Conservation (phyloP, 2,329 filamentous ascomycete species). For the Ophiostoma australiae region DNA sequence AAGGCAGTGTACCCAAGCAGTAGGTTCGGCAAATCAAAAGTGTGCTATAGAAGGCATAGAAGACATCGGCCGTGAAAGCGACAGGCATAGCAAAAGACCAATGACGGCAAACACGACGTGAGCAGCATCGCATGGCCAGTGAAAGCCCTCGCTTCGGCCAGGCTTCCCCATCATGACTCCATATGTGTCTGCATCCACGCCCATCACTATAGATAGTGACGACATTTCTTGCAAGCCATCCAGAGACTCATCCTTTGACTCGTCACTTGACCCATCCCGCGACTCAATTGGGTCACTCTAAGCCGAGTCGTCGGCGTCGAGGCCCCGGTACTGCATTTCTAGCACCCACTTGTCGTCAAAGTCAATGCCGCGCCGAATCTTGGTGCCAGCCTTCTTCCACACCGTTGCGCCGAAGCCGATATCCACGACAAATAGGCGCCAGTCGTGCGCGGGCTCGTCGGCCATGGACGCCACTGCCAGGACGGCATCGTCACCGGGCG, state of each 20-base stretch:
- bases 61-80: background rate
- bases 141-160: background rate
- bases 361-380: constrained; percentile 76
- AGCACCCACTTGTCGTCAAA: constrained; percentile 86
- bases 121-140: background rate
- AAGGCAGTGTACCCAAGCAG: background rate
- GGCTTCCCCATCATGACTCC: background rate
- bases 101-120: background rate
- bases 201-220: too few relatives aligned
- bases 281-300: background rate
- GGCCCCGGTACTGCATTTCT: constrained; percentile 47
- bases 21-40: background rate
- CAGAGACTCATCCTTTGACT: background rate
- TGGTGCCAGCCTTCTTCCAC: constrained; percentile 78
- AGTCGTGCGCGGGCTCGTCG: constrained; percentile 49
- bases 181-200: too few relatives aligned
- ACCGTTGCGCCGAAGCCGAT: constrained; percentile 77
- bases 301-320: constrained; percentile 17
- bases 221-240: background rate
- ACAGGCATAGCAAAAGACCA: background rate
- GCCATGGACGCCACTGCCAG: constrained; percentile 34
- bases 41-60: background rate
- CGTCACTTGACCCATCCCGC: too few relatives aligned
- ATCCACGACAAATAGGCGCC: constrained; percentile 80
- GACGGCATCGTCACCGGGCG: constrained; percentile 36